Conservation (phyloP, 768 basidiomycete genomes). For the Boletus rubroflammeus region DNA sequence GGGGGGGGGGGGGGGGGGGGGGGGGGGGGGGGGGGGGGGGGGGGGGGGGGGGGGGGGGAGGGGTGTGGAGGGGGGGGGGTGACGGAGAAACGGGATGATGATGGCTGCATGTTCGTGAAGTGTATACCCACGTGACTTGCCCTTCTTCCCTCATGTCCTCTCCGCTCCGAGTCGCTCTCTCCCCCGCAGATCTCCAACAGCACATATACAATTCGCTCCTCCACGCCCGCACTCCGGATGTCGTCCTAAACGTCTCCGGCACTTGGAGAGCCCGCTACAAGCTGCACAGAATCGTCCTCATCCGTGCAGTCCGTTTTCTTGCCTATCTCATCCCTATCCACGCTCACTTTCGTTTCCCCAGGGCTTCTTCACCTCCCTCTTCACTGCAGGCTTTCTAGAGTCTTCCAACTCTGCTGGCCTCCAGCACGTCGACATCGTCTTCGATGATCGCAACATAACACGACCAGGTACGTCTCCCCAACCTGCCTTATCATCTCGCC, state of each 20-base stretch:
- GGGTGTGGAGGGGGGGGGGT: too few relatives aligned
- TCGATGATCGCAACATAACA: slow-evolving; percentile 87
- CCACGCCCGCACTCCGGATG: slow-evolving; percentile 69
- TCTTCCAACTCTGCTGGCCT: slow-evolving; percentile 34
- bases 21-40: too few relatives aligned
- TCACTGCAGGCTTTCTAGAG: slow-evolving; percentile 76
- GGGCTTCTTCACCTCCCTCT: slow-evolving; percentile 88
- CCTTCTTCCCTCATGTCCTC: slow-evolving; percentile 31
- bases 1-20: too few relatives aligned
- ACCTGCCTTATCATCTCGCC: background rate
- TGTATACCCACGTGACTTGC: slow-evolving; percentile 4
- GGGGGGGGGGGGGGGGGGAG: too few relatives aligned
- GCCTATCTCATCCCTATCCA: background rate
- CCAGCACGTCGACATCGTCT: slow-evolving; percentile 64
- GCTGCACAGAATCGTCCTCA: slow-evolving; percentile 81
- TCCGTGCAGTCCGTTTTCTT: slow-evolving; percentile 70
- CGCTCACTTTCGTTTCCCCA: slow-evolving; percentile 30
- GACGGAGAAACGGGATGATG: too few relatives aligned
- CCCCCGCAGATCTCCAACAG: slow-evolving; percentile 57
- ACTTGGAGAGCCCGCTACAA: slow-evolving; percentile 73
- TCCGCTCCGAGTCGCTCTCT: slow-evolving; percentile 36
- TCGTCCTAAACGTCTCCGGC: slow-evolving; percentile 64
- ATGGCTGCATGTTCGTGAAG: too few relatives aligned
- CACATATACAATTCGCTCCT: slow-evolving; percentile 79
- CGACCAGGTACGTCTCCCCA: slow-evolving; percentile 61